Conservation (phyloP, 2,329 filamentous ascomycete species). For the Penicillium sp. region DNA sequence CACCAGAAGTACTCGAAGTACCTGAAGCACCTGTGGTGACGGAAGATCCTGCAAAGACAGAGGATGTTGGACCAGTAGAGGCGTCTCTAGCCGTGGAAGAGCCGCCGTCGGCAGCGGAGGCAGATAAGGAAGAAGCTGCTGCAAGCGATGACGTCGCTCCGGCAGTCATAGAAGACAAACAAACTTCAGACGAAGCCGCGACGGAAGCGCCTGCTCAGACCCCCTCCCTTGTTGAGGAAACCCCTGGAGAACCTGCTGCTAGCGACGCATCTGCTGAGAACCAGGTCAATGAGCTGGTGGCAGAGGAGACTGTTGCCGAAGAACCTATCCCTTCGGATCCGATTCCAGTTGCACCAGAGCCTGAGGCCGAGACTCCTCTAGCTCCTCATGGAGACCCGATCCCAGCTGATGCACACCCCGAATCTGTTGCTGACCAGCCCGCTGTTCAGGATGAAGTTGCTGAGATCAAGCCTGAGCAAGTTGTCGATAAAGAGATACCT, state of each 20-base stretch:
- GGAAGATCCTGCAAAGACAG: no score
- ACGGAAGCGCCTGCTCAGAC: conserved; percentile 10
- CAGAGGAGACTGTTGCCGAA: conserved; percentile 12
- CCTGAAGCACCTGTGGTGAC: no score
- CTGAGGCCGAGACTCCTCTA: not conserved
- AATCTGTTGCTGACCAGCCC: not conserved
- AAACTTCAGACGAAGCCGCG: conserved; percentile 1
- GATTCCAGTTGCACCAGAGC: conserved; percentile 7
- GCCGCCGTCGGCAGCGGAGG: no score
- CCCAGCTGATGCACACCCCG: not conserved
- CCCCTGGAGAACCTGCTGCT: not conserved
- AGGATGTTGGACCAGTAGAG: no score
- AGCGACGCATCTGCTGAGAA: not conserved
- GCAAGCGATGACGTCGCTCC: no score
- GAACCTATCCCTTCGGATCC: conserved; percentile 9
- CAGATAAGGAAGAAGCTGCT: no score
- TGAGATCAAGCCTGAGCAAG: not conserved
- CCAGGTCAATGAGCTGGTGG: conserved; percentile 11
- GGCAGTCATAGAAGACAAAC: conserved; percentile 7
- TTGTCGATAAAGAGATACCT: not conserved
- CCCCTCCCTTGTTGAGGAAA: conserved; percentile 3
- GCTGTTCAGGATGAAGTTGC: not conserved
- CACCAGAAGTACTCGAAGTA: no score
- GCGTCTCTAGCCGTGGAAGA: no score
- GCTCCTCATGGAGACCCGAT: not conserved